Evolutionary conservation across 2,329 filamentous ascomycete genomes (phyloP).

Genomic region (Periconia digitata): DNA sequence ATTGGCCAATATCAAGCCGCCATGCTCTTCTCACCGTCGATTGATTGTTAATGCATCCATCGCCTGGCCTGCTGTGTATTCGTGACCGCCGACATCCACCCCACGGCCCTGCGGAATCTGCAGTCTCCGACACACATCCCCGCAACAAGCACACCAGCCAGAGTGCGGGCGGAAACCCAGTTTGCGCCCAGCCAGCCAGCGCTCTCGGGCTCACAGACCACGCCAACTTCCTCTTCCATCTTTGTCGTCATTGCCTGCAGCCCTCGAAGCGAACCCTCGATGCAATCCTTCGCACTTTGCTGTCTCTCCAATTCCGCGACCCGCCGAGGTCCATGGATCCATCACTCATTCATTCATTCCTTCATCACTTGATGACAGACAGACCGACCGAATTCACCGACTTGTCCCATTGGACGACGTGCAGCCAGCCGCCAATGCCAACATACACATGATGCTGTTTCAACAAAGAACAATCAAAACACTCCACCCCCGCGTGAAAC

Average conservation of each 20-base stretch:
- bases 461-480: background rate
- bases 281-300: background rate
- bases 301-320: background rate
- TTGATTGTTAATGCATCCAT: no score
- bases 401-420: no score
- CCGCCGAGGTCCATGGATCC: no score
- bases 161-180: background rate
- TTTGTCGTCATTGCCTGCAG: background rate
- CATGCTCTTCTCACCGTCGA: background rate
- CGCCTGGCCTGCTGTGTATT: no score
- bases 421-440: no score
- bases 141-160: background rate
- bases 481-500: background rate
- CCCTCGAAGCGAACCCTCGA: background rate
- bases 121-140: background rate
- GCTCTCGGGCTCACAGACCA: background rate
- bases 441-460: background rate
- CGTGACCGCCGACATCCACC: no score
- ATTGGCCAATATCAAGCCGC: background rate
- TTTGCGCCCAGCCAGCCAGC: background rate
- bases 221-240: background rate
- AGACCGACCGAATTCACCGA: no score
- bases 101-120: background rate
- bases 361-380: no score
- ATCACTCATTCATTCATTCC: no score